Percentiles rank a stretch among this genome's conserved stretches.
Conservation (phyloP, 2,329 filamentous ascomycete genomes). For the Pleomassaria siparia region DNA sequence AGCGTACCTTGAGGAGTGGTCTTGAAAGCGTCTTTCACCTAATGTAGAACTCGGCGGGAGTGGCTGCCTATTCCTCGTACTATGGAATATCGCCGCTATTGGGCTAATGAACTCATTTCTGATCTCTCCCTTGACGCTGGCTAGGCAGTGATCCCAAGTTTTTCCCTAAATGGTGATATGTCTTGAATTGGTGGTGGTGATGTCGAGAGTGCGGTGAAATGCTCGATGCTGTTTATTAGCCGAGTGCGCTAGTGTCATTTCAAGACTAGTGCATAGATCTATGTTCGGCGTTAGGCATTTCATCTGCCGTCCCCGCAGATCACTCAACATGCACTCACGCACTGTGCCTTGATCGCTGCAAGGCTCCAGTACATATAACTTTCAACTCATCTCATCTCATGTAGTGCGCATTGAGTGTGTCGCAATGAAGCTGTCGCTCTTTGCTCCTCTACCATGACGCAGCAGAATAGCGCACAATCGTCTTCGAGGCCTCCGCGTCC, state of each 20-base stretch:
- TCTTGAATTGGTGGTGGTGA: background rate
- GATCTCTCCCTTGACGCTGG: background rate
- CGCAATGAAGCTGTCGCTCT: background rate
- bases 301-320: slow-evolving; percentile 5
- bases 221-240: background rate
- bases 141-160: background rate
- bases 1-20: slow-evolving; percentile 2
- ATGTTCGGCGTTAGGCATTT: slow-evolving; percentile 8
- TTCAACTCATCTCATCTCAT: slow-evolving; percentile 1
- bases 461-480: slow-evolving; percentile 12
- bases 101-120: background rate
- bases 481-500: slow-evolving; percentile 37
- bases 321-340: background rate
- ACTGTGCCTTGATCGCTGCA: background rate
- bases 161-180: background rate
- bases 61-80: background rate
- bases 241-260: background rate
- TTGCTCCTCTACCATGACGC: slow-evolving; percentile 14
- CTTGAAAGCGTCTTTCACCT: background rate
- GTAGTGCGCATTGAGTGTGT: background rate
- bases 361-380: background rate
- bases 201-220: slow-evolving; percentile 2
- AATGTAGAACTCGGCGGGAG: background rate
- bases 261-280: background rate
- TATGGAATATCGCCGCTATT: background rate